Evolutionary conservation across 1,139 yeast genomes (phyloP).

Genomic region (Debaryomyces singareniensis): DNA sequence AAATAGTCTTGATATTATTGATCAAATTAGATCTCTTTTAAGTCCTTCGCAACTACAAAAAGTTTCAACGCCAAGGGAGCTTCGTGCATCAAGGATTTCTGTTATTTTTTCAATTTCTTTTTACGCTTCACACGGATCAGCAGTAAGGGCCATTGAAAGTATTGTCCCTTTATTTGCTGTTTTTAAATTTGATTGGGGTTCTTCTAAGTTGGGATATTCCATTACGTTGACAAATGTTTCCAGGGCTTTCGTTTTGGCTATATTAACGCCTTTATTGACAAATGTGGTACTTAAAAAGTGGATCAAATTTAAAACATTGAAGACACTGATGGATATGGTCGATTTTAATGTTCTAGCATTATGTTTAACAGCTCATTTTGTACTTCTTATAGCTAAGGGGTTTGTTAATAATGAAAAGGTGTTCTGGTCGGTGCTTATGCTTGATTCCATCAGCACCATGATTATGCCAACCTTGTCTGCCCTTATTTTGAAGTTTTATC

Average conservation of each 20-base stretch:
- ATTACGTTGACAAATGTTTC: conserved; percentile 50
- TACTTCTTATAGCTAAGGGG: too few species aligned
- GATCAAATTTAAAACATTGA: conserved; percentile 28
- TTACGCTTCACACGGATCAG: conserved; percentile 38
- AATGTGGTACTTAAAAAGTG: conserved; percentile 19
- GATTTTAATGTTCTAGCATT: conserved; percentile 38
- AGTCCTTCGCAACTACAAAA: not conserved
- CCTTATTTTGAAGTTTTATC: conserved; percentile 31
- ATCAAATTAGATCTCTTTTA: not conserved
- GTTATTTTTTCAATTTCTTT: conserved; percentile 41
- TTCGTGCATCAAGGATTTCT: conserved; percentile 13
- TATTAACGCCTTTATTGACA: conserved; percentile 29
- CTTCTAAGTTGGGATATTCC: conserved; percentile 53
- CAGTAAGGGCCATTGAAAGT: conserved; percentile 36
- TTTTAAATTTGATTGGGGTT: conserved; percentile 52
- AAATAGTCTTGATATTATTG: not conserved
- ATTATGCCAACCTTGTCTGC: conserved; percentile 30
- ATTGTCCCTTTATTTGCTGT: conserved; percentile 54
- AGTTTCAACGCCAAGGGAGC: not conserved
- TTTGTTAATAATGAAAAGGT: too few species aligned
- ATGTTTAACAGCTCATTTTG: too few species aligned
- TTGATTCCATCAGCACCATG: too few species aligned
- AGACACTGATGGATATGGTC: conserved; percentile 42
- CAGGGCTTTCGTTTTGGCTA: conserved; percentile 26
- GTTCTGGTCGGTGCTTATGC: too few species aligned